Evolutionary conservation across 805 yeast genomes (phyloP), one percentile per base, ranked within the genome.

Genomic region (Ogataea methanolica): DNA sequence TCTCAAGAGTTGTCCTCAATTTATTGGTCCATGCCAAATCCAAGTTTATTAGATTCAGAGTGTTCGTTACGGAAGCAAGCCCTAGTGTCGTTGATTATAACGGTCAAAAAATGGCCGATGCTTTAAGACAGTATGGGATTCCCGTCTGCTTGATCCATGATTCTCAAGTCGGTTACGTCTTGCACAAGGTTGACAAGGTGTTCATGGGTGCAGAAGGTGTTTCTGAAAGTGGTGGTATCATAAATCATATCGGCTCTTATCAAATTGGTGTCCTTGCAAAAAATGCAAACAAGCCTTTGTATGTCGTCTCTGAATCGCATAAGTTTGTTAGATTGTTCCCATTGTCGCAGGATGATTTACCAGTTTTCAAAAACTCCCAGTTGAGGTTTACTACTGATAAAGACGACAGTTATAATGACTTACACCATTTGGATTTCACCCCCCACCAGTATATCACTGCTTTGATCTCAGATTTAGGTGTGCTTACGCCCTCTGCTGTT

Each of bases 131-230:
- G 42, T 74, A 78, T 17, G 92, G 88, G 15, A 87, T 94, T 12
- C 98, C 98, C 0, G 94, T 85, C 12, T 83, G 88, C 44, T 74
- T 90, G 44, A 87, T 94, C 43, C 91, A 88, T 16, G 99, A 94
- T 63, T 82, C 89, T 45, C 96, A 96, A 7, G 97, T 92, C 14
- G 98, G 98, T 0, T 89, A 83, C 56, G 88, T 90, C 36, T 83
- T 94, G 49, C 91, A 89, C 65, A 86, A 87, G 65, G 90, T 91
- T 14, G 96, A 92, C 69, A 92, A 94, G 67, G 87, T 94, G 5
- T 78, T 94, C 54, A 94, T 94, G 55, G 99, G 99, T 46, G 99
- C 99, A 1, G 99, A 94, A 68, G 99, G 99, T 56, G 99, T 94
- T 4, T 96, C 96, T 3, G 99, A 94, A 71, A 85, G 95, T 64